Percentiles rank a stretch among this genome's conserved stretches.
These are phyloP conservation scores for Fusarium irregulare DNA, from an alignment of 2,329 filamentous ascomycete species.

Conservation along the genomic window DNA sequence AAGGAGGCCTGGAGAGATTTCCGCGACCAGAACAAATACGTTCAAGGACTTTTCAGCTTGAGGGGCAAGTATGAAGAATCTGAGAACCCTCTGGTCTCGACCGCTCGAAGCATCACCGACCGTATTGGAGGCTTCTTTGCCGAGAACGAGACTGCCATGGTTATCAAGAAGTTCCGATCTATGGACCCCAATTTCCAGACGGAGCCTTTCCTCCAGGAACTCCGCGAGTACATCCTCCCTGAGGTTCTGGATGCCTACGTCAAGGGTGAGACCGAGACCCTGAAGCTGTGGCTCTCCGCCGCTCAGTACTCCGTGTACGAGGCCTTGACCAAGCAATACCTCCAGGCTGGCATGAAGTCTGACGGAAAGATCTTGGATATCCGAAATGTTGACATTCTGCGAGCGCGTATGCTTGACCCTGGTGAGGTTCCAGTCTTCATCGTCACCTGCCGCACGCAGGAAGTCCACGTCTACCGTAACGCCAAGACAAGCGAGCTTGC, in stretches of 20 bases:
- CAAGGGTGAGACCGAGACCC: constrained; percentile 89
- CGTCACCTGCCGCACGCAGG: constrained; percentile 94
- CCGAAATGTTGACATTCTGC: constrained; percentile 88
- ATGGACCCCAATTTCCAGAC: constrained; percentile 97
- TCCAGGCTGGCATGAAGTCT: constrained; percentile 89
- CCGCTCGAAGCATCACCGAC: constrained; percentile 93
- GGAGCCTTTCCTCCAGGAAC: constrained; percentile 92
- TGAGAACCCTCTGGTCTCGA: constrained; percentile 94
- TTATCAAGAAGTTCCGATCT: constrained; percentile 96
- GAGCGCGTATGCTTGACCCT: constrained; percentile 82
- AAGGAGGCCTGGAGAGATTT: constrained; percentile 99
- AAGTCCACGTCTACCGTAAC: constrained; percentile 96
- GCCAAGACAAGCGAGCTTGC: constrained; percentile 89
- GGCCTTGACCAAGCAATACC: constrained; percentile 96
- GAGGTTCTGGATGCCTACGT: constrained; percentile 98
- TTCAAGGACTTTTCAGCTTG: constrained; percentile 88
- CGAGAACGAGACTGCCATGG: constrained; percentile 96
- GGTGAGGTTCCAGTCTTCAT: constrained; percentile 96
- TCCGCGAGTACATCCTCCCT: constrained; percentile 97
- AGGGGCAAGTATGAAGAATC: constrained; percentile 94
- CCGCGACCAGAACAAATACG: constrained; percentile 86
- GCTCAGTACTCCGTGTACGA: constrained; percentile 97
- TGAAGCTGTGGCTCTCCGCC: constrained; percentile 95
- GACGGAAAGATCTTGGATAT: constrained; percentile 97
- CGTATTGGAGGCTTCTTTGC: constrained; percentile 95